Evolutionary conservation across 345 rosid species (phyloP), one percentile per base, ranked within the genome.

Genomic region (Brassica cretica): DNA sequence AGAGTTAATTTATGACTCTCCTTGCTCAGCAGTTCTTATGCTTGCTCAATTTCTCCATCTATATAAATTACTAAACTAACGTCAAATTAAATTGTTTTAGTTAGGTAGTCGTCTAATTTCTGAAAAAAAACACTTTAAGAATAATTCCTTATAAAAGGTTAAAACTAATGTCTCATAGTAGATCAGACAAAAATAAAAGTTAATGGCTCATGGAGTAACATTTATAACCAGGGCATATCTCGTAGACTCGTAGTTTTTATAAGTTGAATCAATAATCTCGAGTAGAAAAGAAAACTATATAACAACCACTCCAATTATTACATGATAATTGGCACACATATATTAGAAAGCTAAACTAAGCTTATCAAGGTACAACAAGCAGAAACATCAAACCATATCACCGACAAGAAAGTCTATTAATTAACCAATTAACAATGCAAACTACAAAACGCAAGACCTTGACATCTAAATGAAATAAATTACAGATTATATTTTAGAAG

Each of bases 401-500:
- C 64, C 39, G 35, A 68, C 41, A 46, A 70, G 7, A 61, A 51
- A 46, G 19, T 12, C 24, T 68, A 55, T 49, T 63, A 62, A 33
- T 30, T 24, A 53, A 58, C 25, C 55, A 35, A n/a, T n/a, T n/a
- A n/a, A 60, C 44, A 59, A 14, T 65, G 29, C 81, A 78, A 72
- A 72, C 58, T 66, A n/a, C 64, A 61, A 32, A 24, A 32, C 33
- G 59, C 21, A 53, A 15, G 18, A 41, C 4, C 64, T 41, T 44
- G 77, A 61, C 64, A 66, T 60, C 24, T 10, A 8, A 12, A 5
- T 58, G 63, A 65, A 44, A 58, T 12, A 56, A 14, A 30, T 72
- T 14, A 65, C 68, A 32, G 68, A 60, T 44, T 74, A 87, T 19
- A 65, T 51, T 62, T 66, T 73, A 68, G 63, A 11, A 30, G 91